phyloP scores from a whole-genome alignment of 2,329 filamentous ascomycete genomes.

The Cryphonectria japonica region DNA sequence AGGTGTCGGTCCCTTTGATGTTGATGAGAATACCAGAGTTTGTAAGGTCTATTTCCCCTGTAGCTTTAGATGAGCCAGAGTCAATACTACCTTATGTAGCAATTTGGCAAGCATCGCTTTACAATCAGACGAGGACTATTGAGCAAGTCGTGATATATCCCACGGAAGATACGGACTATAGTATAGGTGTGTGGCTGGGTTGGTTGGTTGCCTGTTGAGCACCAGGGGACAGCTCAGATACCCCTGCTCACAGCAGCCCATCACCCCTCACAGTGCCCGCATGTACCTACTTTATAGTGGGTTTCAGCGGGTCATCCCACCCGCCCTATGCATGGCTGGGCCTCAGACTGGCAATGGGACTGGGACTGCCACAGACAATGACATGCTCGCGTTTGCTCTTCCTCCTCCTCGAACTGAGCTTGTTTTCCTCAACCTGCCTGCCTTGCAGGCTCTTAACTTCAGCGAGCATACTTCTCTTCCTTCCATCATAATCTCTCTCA shows the following conservation, averaged over 20 bases:
- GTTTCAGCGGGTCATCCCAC: neutral
- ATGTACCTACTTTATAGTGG: neutral
- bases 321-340: neutral
- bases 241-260: neutral
- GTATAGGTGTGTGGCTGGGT: neutral
- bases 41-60: neutral
- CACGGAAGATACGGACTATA: neutral
- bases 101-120: too few relatives aligned
- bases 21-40: neutral
- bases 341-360: neutral
- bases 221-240: neutral
- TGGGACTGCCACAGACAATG: neutral
- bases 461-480: neutral
- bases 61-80: neutral
- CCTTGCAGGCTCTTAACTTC: neutral
- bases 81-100: neutral
- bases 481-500: neutral
- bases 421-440: neutral
- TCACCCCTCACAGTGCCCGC: conserved; percentile 7
- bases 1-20: neutral
- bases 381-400: conserved; percentile 1
- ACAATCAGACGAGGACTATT: too few relatives aligned
- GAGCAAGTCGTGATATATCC: neutral
- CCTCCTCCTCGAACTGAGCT: neutral
- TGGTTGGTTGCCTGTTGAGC: neutral